Evolutionary conservation across 805 yeast species (phyloP).

Genomic region (Candida multigemmis): DNA sequence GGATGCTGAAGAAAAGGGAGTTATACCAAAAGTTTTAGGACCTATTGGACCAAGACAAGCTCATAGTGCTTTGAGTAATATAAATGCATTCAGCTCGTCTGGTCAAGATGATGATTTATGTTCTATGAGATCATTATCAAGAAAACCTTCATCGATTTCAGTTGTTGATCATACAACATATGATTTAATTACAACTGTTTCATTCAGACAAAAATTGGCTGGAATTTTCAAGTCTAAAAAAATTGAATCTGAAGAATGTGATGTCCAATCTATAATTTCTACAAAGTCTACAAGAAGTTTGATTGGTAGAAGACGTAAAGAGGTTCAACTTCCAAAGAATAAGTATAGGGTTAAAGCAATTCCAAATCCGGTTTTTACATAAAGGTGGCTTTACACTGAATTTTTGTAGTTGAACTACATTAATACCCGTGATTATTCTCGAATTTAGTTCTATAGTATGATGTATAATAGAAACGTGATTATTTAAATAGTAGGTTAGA

Average conservation of each 20-base stretch:
- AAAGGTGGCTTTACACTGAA: not conserved
- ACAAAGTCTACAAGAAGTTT: not conserved
- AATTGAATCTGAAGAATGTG: constrained; percentile 3
- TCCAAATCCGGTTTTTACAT: constrained; percentile 12
- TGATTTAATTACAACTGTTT: constrained; percentile 7
- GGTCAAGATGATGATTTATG: no score
- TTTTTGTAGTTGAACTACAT: not conserved
- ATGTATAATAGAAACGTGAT: not conserved
- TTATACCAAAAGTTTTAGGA: no score
- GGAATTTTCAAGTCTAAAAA: constrained; percentile 10
- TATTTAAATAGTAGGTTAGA: not conserved
- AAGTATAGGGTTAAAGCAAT: constrained; percentile 16
- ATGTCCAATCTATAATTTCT: constrained; percentile 3
- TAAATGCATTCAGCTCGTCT: no score
- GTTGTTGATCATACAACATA: constrained; percentile 10
- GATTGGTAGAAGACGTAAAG: constrained; percentile 3
- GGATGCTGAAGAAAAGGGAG: constrained; percentile 30
- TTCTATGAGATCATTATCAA: no score
- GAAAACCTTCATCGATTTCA: no score
- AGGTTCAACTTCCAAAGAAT: no score
- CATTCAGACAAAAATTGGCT: constrained; percentile 14
- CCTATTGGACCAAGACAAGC: no score
- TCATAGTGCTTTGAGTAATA: no score
- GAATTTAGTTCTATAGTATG: not conserved
- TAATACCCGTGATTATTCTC: not conserved